These are phyloP conservation scores for Alternaria ethzedia DNA, from an alignment of 2,329 filamentous ascomycete genomes.

Conservation along the genomic window DNA sequence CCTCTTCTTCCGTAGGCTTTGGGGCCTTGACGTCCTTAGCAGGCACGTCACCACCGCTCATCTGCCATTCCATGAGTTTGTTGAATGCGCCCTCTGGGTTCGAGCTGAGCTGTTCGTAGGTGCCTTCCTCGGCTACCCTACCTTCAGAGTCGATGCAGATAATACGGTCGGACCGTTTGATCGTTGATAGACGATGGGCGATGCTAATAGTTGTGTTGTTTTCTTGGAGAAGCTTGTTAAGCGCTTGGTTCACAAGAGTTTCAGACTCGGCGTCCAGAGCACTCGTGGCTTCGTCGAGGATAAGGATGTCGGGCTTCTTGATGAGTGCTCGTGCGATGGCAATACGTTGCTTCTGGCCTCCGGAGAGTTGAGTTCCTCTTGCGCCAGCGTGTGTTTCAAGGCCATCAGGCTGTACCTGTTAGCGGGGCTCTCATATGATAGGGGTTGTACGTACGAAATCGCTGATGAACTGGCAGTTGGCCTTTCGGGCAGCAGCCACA, in stretches of 20 bases:
- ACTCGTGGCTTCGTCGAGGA: constrained; percentile 93
- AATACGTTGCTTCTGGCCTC: constrained; percentile 96
- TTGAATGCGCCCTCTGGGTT: constrained; percentile 84
- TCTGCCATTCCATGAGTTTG: constrained; percentile 98
- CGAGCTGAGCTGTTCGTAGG: constrained; percentile 76
- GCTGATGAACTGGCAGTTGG: constrained; percentile 95
- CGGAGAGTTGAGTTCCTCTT: constrained; percentile 89
- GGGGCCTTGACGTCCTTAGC: constrained; percentile 35
- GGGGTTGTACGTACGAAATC: constrained; percentile 71
- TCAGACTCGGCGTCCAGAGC: constrained; percentile 96
- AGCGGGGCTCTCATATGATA: constrained; percentile 3
- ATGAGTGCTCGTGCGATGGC: constrained; percentile 94
- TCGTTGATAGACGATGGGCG: constrained; percentile 92
- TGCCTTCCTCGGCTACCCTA: constrained; percentile 87
- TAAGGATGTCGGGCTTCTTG: constrained; percentile 95
- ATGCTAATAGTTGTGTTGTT: constrained; percentile 98
- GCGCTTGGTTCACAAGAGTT: constrained; percentile 91
- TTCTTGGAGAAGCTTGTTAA: constrained; percentile 79
- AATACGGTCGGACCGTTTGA: constrained; percentile 93
- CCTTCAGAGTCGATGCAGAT: constrained; percentile 89
- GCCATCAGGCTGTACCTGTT: constrained; percentile 72
- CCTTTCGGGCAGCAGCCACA: constrained; percentile 82
- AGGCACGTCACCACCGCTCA: constrained; percentile 76
- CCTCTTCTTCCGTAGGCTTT: constrained; percentile 55
- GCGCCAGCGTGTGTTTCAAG: constrained; percentile 93